These are phyloP conservation scores for Elasticomyces elasticus DNA, from an alignment of 495 filamentous ascomycete species.

Conservation along the genomic window DNA sequence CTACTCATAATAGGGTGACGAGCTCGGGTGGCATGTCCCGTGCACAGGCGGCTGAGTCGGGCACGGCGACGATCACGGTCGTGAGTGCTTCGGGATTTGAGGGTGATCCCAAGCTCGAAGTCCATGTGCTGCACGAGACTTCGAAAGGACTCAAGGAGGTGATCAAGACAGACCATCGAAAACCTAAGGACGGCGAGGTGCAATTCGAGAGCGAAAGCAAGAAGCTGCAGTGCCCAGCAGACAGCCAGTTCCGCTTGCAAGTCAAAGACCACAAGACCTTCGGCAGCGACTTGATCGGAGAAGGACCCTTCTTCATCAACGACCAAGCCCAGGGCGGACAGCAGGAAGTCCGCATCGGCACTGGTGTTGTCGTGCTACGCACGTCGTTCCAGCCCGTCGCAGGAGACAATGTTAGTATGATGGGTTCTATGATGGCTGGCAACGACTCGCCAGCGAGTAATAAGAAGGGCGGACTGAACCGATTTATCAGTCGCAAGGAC, in stretches of 20 bases:
- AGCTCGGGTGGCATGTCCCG: slow-evolving; percentile 39
- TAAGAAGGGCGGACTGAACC: slow-evolving; percentile 4
- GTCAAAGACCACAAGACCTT: slow-evolving; percentile 79
- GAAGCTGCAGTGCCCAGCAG: slow-evolving; percentile 65
- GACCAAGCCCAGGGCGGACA: slow-evolving; percentile 66
- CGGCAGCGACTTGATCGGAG: slow-evolving; percentile 70
- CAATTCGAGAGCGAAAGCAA: slow-evolving; percentile 65
- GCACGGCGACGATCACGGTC: slow-evolving; percentile 71
- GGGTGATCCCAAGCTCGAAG: slow-evolving; percentile 65
- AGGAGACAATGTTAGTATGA: slow-evolving; percentile 2
- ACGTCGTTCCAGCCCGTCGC: slow-evolving; percentile 11
- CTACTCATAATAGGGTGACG: slow-evolving; percentile 4
- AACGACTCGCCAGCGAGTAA: slow-evolving; percentile 10
- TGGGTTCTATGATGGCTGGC: not conserved
- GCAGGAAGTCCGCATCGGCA: slow-evolving; percentile 60
- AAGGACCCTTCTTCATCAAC: slow-evolving; percentile 78
- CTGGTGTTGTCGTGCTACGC: slow-evolving; percentile 11
- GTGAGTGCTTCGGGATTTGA: slow-evolving; percentile 73
- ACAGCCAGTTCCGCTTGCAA: slow-evolving; percentile 74
- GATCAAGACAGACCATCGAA: slow-evolving; percentile 74
- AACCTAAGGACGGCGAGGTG: slow-evolving; percentile 49
- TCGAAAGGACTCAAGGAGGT: slow-evolving; percentile 64
- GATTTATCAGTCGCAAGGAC: slow-evolving; percentile 10
- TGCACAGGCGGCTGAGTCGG: slow-evolving; percentile 62
- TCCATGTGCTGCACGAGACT: slow-evolving; percentile 56